phyloP scores from a whole-genome alignment of 2,329 filamentous ascomycete genomes.

The Fusarium euwallaceae region DNA sequence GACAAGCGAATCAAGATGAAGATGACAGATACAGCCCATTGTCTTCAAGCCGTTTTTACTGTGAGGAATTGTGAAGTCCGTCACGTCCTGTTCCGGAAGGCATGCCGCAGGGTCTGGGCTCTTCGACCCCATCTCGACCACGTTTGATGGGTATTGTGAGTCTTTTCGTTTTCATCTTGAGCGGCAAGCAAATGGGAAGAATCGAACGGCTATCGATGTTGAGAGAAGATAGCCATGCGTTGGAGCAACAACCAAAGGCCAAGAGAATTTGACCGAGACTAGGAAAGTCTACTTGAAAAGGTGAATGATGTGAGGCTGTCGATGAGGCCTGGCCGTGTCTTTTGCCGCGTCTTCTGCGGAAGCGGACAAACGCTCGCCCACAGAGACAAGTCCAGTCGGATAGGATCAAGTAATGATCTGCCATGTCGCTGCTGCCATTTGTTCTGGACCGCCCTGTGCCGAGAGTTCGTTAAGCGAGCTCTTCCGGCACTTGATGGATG shows the following conservation, averaged over 20 bases:
- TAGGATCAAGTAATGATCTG: background rate
- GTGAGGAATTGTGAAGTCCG: background rate
- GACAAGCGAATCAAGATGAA: background rate
- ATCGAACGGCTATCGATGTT: background rate
- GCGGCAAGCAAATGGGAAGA: too few species aligned
- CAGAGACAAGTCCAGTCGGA: background rate
- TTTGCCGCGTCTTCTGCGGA: background rate
- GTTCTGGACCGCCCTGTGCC: background rate
- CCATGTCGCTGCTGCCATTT: background rate
- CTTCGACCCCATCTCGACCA: background rate
- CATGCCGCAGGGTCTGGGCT: background rate
- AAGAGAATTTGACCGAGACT: background rate
- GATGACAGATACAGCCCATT: background rate
- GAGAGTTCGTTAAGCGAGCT: background rate
- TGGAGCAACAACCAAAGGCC: background rate
- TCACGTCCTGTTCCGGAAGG: background rate
- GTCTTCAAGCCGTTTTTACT: background rate
- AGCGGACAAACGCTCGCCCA: background rate
- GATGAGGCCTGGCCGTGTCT: background rate
- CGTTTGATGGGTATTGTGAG: background rate
- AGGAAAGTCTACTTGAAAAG: background rate
- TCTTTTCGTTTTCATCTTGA: slow-evolving; percentile 1
- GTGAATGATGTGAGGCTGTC: background rate
- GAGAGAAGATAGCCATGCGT: background rate
- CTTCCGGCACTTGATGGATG: background rate